Conservation (phyloP, 1,284 basidiomycete genomes). For the Mycena citricolor region DNA sequence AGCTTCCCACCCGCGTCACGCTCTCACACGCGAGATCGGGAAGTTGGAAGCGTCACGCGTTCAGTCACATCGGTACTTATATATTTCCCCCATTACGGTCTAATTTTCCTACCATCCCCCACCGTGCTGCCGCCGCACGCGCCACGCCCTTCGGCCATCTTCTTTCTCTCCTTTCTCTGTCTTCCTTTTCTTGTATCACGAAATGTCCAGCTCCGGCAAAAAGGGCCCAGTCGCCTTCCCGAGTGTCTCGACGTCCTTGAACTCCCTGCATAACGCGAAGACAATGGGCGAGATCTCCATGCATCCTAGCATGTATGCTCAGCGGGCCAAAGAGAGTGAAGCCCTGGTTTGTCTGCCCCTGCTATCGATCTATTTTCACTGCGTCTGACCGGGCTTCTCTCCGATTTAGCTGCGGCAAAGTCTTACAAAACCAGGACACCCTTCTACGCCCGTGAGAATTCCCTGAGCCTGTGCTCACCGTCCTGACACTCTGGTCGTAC, state of each 20-base stretch:
- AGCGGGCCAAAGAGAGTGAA: conserved; percentile 66
- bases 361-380: too few species aligned
- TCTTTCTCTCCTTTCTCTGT: conserved; percentile 19
- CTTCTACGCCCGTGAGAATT: too few species aligned
- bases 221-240: conserved; percentile 61
- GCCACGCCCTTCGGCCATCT: conserved; percentile 7
- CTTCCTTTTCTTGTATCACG: conserved; percentile 19
- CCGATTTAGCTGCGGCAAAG: too few species aligned
- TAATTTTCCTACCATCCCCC: conserved; percentile 17
- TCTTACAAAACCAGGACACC: too few species aligned
- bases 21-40: too few species aligned
- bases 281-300: conserved; percentile 62
- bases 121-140: conserved; percentile 17
- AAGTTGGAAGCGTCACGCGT: too few species aligned
- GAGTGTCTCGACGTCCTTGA: conserved; percentile 63
- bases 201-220: conserved; percentile 39
- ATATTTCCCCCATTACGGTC: conserved; percentile 7
- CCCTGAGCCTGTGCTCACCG: too few species aligned
- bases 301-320: conserved; percentile 67
- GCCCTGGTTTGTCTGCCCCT: conserved; percentile 65
- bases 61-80: conserved; percentile 9
- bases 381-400: too few species aligned
- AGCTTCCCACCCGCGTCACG: too few species aligned
- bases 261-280: conserved; percentile 66
- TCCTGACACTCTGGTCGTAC: too few species aligned